phyloP scores from a whole-genome alignment of 192 early-diverging fungal genomes.

The Kappamyces sp. region DNA sequence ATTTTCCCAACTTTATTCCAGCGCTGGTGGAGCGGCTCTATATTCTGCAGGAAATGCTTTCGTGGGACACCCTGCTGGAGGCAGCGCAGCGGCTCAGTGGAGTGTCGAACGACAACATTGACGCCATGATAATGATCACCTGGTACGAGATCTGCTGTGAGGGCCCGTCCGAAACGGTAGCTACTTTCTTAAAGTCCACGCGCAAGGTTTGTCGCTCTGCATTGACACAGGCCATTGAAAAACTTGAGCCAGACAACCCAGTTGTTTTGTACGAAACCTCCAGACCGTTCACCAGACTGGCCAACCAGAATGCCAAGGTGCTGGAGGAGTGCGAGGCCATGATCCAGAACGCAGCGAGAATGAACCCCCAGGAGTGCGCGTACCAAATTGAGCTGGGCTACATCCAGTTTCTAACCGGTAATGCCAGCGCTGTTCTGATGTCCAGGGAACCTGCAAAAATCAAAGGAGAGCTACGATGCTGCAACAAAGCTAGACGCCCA shows the following conservation, averaged over 20 bases:
- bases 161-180: constrained; percentile 26
- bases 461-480: constrained; percentile 16
- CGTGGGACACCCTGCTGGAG: constrained; percentile 46
- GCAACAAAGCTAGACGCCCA: constrained; percentile 27
- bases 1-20: constrained; percentile 39
- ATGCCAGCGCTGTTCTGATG: neutral
- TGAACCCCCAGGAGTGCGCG: constrained; percentile 24
- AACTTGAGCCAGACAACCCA: constrained; percentile 34
- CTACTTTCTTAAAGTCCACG: constrained; percentile 25
- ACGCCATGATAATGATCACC: constrained; percentile 30
- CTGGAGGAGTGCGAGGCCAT: constrained; percentile 30
- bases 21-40: constrained; percentile 49
- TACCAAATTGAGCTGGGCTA: constrained; percentile 38
- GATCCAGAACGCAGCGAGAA: constrained; percentile 24
- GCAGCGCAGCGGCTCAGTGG: constrained; percentile 33
- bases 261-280: constrained; percentile 25
- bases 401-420: constrained; percentile 27
- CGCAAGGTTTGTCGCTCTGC: constrained; percentile 3
- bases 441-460: neutral
- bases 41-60: constrained; percentile 33
- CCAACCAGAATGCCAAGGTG: constrained; percentile 26
- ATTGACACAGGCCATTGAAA: constrained; percentile 22
- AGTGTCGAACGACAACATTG: constrained; percentile 33
- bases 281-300: constrained; percentile 29
- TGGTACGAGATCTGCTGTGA: constrained; percentile 36